Conservation (phyloP, 345 rosid species). For the Boechera retrofracta region DNA sequence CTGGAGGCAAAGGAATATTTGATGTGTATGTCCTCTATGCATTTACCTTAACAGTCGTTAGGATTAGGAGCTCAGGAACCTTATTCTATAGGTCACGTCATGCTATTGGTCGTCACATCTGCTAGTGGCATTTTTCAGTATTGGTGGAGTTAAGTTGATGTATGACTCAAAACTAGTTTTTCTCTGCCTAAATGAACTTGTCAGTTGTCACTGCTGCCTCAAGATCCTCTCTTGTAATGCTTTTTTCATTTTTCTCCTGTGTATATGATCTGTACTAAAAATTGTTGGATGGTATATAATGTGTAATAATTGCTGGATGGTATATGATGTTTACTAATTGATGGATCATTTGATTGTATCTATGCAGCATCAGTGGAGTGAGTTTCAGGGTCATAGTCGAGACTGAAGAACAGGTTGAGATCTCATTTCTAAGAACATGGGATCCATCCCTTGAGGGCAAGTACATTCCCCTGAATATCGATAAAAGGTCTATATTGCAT, state of each 20-base stretch:
- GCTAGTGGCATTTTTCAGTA: background rate
- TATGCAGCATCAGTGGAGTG: slow-evolving; percentile 70
- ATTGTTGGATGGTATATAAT: slow-evolving; percentile 10
- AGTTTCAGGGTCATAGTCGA: slow-evolving; percentile 62
- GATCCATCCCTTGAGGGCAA: slow-evolving; percentile 75
- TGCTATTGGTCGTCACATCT: slow-evolving; percentile 6
- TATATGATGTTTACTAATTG: slow-evolving; percentile 7
- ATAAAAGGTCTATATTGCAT: slow-evolving; percentile 62
- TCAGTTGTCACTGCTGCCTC: slow-evolving; percentile 4
- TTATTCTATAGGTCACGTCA: background rate
- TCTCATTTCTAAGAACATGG: slow-evolving; percentile 74
- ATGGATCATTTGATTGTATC: slow-evolving; percentile 16
- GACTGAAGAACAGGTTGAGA: slow-evolving; percentile 70
- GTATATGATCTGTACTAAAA: slow-evolving; percentile 9
- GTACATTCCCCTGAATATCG: slow-evolving; percentile 73
- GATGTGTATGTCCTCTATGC: slow-evolving; percentile 72
- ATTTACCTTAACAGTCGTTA: slow-evolving; percentile 18
- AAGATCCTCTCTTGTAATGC: background rate
- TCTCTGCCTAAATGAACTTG: background rate
- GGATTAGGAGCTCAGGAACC: slow-evolving; percentile 6
- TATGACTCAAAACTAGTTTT: background rate
- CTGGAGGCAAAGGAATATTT: slow-evolving; percentile 78
- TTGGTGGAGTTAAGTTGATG: slow-evolving; percentile 5
- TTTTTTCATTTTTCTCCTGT: background rate
- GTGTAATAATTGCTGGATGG: slow-evolving; percentile 13